Base-by-base conservation (phyloP, 139 green algal genomes). In the Edaphochlamys debaryana region DNA sequence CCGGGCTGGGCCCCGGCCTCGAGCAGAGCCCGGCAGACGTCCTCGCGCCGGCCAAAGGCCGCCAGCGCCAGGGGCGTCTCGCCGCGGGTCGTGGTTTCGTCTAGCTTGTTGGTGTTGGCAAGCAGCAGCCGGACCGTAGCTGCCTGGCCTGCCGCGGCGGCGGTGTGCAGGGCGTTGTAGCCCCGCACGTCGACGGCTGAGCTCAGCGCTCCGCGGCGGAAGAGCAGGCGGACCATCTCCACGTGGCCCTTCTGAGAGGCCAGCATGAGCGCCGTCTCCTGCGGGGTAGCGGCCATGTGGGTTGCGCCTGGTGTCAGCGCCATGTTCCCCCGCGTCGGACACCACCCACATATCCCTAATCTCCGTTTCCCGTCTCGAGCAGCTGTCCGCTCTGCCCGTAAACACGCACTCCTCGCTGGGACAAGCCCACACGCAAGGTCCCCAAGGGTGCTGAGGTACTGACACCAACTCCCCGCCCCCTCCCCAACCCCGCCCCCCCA, bases 11-110 rank as follows among this genome's bases (percentile, higher is more conserved):
- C n/a, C n/a, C n/a, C n/a, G n/a, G n/a, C n/a, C n/a, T n/a, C n/a
- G n/a, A n/a, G n/a, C n/a, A n/a, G n/a, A n/a, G n/a, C n/a, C n/a
- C 32, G 69, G 6, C 17, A 74, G 23, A 25, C 45, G 4, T 74
- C 76, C 29, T 82, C 63, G 13, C 56, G 58, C 3, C 76, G 76
- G 32, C 63, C 76, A n/a, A 82, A 82, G 7, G 76, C 76, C 3
- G 76, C 76, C 32, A 82, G 76, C 22, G 76, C 76, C 42, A 82
- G 45, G 2, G 76, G 60, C 23, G 76, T 82, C 42, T 82, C 76
- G 45, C 76, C 60, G 42, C 52, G 30, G 30, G n/a, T 4, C 27
- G 58, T 56, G 54, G 71, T 20, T n/a, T 45, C 36, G 54, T 32
- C 52, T 13, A 54, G 45, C 45, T 13, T 6, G 19, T 30, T 29